These are phyloP conservation scores for Chenopodium quinoa DNA, from an alignment of 148 eudicot species.

Conservation along the genomic window DNA sequence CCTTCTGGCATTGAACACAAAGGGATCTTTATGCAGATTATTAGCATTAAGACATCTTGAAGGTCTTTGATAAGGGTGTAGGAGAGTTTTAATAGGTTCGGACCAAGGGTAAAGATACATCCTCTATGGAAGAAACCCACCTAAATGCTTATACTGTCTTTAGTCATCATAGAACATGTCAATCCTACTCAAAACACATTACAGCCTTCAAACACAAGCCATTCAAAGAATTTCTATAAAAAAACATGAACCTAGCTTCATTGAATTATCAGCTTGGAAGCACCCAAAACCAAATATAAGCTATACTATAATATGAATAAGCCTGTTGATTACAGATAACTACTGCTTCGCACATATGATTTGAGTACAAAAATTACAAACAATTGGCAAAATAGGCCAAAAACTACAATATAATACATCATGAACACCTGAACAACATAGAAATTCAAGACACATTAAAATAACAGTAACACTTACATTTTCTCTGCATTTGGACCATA, in stretches of 20 bases:
- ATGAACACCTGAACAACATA: neutral
- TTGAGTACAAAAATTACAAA: neutral
- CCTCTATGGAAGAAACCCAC: too few species aligned
- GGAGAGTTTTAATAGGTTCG: too few species aligned
- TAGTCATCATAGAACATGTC: too few species aligned
- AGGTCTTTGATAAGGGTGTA: too few species aligned
- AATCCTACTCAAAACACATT: neutral
- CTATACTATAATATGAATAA: neutral
- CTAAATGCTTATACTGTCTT: too few species aligned
- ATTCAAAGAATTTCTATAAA: neutral
- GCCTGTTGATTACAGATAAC: neutral
- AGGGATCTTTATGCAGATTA: too few species aligned
- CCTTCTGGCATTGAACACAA: too few species aligned
- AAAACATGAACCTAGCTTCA: neutral
- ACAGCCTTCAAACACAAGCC: neutral
- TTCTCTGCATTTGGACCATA: slow-evolving; percentile 92
- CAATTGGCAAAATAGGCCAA: neutral
- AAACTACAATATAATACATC: neutral
- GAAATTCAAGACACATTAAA: neutral
- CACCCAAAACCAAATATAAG: too few species aligned
- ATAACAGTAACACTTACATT: slow-evolving; percentile 50
- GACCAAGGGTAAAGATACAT: too few species aligned
- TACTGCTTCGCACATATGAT: neutral
- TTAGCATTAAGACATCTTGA: too few species aligned
- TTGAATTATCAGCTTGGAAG: too few species aligned